These are phyloP conservation scores for Penicillium capsulatum DNA, from an alignment of 2,329 filamentous ascomycete genomes.

Conservation along the genomic window DNA sequence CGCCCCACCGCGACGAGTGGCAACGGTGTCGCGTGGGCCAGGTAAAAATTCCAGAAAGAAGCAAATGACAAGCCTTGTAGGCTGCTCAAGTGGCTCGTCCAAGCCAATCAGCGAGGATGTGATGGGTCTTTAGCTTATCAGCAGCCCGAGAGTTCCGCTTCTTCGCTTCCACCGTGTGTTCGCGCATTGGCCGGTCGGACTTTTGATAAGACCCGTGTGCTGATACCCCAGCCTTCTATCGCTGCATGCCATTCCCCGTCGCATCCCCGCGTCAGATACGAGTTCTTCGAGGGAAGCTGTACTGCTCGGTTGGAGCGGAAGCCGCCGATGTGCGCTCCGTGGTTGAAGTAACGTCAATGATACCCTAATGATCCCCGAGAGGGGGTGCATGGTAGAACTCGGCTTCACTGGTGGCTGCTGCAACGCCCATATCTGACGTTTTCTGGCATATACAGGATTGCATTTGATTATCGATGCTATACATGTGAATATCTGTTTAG, in stretches of 20 bases:
- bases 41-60: conserved; percentile 18
- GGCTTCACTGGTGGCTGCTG: too few relatives aligned
- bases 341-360: too few relatives aligned
- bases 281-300: conserved; percentile 6
- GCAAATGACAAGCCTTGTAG: conserved; percentile 20
- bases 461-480: too few relatives aligned
- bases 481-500: too few relatives aligned
- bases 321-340: conserved; percentile 19
- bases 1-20: conserved; percentile 18
- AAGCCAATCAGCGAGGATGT: neutral
- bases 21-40: conserved; percentile 17
- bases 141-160: conserved; percentile 10
- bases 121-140: conserved; percentile 18
- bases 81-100: neutral
- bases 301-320: conserved; percentile 4
- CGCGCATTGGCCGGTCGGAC: conserved; percentile 10
- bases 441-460: too few relatives aligned
- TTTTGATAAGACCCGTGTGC: conserved; percentile 13
- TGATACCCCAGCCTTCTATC: conserved; percentile 7
- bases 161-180: conserved; percentile 11
- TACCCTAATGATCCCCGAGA: too few relatives aligned
- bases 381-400: too few relatives aligned
- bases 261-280: neutral
- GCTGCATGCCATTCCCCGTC: neutral
- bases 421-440: too few relatives aligned